Percentiles rank a stretch among this genome's conserved stretches.
These are phyloP conservation scores for Priceomyces medius DNA, from an alignment of 805 yeast genomes.

Conservation along the genomic window DNA sequence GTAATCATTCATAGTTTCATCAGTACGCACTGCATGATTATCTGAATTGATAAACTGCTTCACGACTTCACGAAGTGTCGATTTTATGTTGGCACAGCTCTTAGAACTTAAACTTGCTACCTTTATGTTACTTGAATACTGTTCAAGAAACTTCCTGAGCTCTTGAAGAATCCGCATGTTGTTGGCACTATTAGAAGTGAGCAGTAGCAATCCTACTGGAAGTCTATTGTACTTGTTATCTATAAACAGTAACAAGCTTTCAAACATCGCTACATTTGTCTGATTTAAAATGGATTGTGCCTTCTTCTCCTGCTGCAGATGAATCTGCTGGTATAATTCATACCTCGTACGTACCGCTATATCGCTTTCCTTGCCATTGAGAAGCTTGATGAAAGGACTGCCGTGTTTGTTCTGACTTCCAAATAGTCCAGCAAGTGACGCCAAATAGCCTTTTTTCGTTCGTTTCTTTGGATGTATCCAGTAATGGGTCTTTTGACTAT, in stretches of 20 bases:
- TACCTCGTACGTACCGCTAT: conserved; percentile 22
- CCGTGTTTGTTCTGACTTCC: conserved; percentile 1
- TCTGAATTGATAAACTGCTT: conserved; percentile 25
- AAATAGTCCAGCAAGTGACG: conserved; percentile 4
- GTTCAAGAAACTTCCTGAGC: conserved; percentile 20
- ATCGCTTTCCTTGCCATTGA: conserved; percentile 23
- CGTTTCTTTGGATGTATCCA: conserved; percentile 17
- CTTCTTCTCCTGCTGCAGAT: conserved; percentile 27
- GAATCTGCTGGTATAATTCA: conserved; percentile 21
- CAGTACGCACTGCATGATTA: conserved; percentile 3
- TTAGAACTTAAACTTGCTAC: conserved; percentile 31
- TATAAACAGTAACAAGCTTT: conserved; percentile 24
- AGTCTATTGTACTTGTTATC: conserved; percentile 17
- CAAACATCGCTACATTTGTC: conserved; percentile 32
- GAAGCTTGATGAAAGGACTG: conserved; percentile 24
- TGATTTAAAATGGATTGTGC: conserved; percentile 29
- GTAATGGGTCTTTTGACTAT: conserved; percentile 36
- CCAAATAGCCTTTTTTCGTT: conserved; percentile 2
- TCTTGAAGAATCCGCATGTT: conserved; percentile 39
- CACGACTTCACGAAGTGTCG: conserved; percentile 32
- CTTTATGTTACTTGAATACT: conserved; percentile 14
- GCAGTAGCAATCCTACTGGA: conserved; percentile 33
- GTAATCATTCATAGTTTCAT: conserved; percentile 10
- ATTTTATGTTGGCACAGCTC: conserved; percentile 32
- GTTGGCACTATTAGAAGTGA: conserved; percentile 42